A percentile compares a stretch with the other conserved stretches of the same genome.
These are phyloP conservation scores for Panaeolus cyanescens DNA, from an alignment of 768 basidiomycete species.

Conservation along the genomic window DNA sequence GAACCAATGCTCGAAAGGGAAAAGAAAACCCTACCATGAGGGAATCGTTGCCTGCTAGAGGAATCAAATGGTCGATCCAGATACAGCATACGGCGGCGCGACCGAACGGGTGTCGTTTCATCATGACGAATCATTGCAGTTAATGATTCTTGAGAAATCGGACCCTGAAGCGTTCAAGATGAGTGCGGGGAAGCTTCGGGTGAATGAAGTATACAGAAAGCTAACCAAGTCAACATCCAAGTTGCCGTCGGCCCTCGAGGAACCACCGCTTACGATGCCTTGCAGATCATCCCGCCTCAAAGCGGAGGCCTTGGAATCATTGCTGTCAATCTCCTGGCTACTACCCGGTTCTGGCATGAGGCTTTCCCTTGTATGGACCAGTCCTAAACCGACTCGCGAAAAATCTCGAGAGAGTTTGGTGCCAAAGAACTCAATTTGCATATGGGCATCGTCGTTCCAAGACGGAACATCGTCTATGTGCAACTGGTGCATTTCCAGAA, in stretches of 20 bases:
- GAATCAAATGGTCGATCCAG: conserved; percentile 43
- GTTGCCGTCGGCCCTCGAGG: conserved; percentile 9
- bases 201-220: not conserved
- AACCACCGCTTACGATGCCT: conserved; percentile 7
- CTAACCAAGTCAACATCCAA: conserved; percentile 19
- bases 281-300: not conserved
- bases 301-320: conserved; percentile 2
- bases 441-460: conserved; percentile 41
- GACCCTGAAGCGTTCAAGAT: conserved; percentile 45
- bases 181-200: not conserved
- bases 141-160: conserved; percentile 71
- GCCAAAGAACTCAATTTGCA: conserved; percentile 43
- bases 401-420: conserved; percentile 61
- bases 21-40: conserved; percentile 42
- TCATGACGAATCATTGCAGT: conserved; percentile 76
- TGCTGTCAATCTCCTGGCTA: conserved; percentile 7
- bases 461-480: conserved; percentile 57
- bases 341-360: conserved; percentile 16
- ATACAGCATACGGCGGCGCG: conserved; percentile 54
- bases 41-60: conserved; percentile 57
- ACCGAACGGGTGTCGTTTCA: conserved; percentile 60
- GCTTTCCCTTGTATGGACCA: conserved; percentile 25
- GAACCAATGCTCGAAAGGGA: not conserved
- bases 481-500: conserved; percentile 53
- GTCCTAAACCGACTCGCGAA: conserved; percentile 28